Evolutionary conservation across 768 basidiomycete species (phyloP), one percentile per base, ranked within the genome.

Genomic region (Hygrocybe punicea): DNA sequence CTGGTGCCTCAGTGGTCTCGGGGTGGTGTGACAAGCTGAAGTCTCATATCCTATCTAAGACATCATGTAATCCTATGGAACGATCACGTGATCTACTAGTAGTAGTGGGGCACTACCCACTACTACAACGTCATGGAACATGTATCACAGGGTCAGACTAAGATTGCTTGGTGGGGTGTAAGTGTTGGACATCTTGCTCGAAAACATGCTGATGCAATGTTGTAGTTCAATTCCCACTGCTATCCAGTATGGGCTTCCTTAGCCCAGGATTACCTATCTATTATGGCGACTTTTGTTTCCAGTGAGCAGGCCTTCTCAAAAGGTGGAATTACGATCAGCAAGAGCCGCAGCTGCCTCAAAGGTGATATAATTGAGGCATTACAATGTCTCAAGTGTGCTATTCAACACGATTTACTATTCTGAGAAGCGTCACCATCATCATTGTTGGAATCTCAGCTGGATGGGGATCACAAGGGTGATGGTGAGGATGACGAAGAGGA

Each of bases 221-320:
- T 13, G 5, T 33, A 71, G 69, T 24, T 60, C 1, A 71, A 74
- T 60, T 42, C 62, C 5, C 25, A 36, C 3, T 57, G 63, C 2
- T 71, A 70, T 57, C 73, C 69, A 2, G 64, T 67, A 0, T 76
- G 73, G 74, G 70, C 68, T 0, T 71, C 71, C 0, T 63, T 77
- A 2, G 72, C 76, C 9, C 56, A 61, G 8, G 75, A 78, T 54
- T 71, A 72, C 24, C 66, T 78, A 7, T 48, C 72, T 1, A 69
- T 78, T 25, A 75, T 76, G 71, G 71, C 71, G 8, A 70, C 71
- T 0, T 73, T 68, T 1, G 74, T 77, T 10, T 76, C 74, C 3
- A 73, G 71, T 63, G 73, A 78, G 59, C 65, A 64, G 7, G 75
- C 73, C 4, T 78, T 79, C 59, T 78, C 71, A 1, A 61, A 66